Percentiles rank a stretch among this genome's conserved stretches.
Evolutionary conservation across 345 rosid species (phyloP).

Genomic region (Lepidium aucheri): DNA sequence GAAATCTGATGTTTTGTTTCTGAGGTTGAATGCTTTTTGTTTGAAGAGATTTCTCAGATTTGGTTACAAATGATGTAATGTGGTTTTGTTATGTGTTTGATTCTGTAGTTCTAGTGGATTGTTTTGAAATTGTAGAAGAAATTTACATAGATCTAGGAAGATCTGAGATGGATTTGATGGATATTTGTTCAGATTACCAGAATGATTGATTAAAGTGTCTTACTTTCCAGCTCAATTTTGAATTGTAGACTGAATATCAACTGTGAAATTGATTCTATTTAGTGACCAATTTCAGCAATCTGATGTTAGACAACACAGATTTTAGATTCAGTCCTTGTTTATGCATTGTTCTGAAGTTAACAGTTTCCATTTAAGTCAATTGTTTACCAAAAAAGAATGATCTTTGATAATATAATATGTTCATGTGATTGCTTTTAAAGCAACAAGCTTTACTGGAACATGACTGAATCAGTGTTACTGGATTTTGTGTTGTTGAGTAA

Average conservation of each 20-base stretch:
- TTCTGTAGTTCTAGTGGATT: too few species aligned
- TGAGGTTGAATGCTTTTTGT: not conserved
- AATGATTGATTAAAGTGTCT: not conserved
- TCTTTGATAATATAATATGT: not conserved
- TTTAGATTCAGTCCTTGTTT: not conserved
- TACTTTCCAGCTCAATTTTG: not conserved
- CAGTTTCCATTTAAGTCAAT: not conserved
- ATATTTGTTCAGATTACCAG: not conserved
- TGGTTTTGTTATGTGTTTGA: slow-evolving; percentile 9
- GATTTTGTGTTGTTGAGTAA: not conserved
- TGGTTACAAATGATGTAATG: slow-evolving; percentile 25
- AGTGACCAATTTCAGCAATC: not conserved
- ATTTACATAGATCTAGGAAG: slow-evolving; percentile 23
- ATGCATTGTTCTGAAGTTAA: not conserved
- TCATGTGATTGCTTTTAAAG: not conserved
- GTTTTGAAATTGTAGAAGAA: not conserved
- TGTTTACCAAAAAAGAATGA: not conserved
- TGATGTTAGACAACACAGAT: not conserved
- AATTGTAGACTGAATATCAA: not conserved
- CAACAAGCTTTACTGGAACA: not conserved
- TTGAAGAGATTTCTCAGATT: not conserved
- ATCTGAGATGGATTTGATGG: not conserved
- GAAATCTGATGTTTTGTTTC: not conserved
- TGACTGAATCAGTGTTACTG: not conserved
- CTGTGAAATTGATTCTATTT: not conserved